Evolutionary conservation across 163 green algal genomes (phyloP).

Genomic region (Coccomyxa subellipsoidea): DNA sequence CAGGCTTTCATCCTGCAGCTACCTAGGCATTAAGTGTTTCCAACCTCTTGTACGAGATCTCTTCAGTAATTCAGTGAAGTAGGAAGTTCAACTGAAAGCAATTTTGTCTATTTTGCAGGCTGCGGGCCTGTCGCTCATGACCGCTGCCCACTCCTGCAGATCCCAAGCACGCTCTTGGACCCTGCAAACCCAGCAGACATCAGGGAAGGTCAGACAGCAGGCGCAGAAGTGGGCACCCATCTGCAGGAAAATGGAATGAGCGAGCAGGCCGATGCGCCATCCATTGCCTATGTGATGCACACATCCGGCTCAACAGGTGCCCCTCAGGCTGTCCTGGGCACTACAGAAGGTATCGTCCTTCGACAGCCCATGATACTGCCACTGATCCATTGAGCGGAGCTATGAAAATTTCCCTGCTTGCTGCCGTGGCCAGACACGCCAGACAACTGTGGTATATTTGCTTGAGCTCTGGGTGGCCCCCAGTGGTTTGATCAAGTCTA

Average conservation of each 20-base stretch:
- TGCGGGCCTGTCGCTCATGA: neutral
- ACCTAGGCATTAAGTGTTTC: too few relatives aligned
- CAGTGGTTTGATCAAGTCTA: too few relatives aligned
- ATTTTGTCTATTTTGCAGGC: neutral
- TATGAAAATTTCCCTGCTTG: too few relatives aligned
- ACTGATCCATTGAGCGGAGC: too few relatives aligned
- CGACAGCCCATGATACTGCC: too few relatives aligned
- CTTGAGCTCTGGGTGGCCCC: too few relatives aligned
- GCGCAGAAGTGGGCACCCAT: neutral
- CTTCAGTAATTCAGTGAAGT: too few relatives aligned
- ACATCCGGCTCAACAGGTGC: constrained; percentile 60
- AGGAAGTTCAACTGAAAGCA: neutral
- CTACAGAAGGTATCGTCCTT: constrained; percentile 24
- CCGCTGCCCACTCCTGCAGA: neutral
- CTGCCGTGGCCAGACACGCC: too few relatives aligned
- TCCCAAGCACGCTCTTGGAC: neutral
- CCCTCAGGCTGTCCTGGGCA: constrained; percentile 46
- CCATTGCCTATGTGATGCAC: constrained; percentile 49
- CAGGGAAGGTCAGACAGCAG: neutral
- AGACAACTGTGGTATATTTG: too few relatives aligned
- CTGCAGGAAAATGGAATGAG: neutral
- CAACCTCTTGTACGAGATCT: too few relatives aligned
- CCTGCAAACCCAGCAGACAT: neutral
- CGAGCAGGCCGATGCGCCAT: too few relatives aligned
- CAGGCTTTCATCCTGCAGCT: too few relatives aligned